Conservation (phyloP, 768 basidiomycete genomes). For the Macrolepiota albuminosa region DNA sequence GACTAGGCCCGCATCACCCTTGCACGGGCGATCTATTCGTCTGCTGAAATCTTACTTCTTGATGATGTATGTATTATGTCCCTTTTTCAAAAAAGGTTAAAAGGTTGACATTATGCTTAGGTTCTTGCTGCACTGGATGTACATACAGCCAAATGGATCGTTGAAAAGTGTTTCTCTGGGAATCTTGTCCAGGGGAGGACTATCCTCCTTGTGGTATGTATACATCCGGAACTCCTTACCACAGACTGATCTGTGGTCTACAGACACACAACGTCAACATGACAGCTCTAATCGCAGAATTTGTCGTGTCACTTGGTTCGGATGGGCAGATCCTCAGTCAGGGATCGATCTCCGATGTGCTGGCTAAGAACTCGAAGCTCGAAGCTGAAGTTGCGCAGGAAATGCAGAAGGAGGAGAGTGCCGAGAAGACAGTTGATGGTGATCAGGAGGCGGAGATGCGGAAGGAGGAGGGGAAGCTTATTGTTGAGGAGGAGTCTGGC, state of each 20-base stretch:
- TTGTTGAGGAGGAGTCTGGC: conserved; percentile 58
- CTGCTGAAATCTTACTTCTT: conserved; percentile 57
- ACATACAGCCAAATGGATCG: conserved; percentile 78
- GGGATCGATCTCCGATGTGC: conserved; percentile 43
- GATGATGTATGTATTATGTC: conserved; percentile 64
- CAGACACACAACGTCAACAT: conserved; percentile 50
- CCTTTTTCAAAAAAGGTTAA: conserved; percentile 19
- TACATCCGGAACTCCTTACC: background rate
- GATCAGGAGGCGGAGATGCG: conserved; percentile 13
- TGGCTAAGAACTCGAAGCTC: conserved; percentile 31
- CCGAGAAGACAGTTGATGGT: conserved; percentile 17
- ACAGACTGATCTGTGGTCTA: background rate
- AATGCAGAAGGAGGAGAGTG: conserved; percentile 21
- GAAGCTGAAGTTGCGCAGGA: conserved; percentile 26
- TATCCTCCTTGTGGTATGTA: conserved; percentile 68
- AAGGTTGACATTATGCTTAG: background rate
- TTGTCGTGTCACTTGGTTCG: conserved; percentile 47
- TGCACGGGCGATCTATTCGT: conserved; percentile 39
- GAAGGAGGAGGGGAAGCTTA: conserved; percentile 46
- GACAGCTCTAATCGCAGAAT: conserved; percentile 44
- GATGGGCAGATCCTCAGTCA: conserved; percentile 50
- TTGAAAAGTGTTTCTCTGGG: conserved; percentile 74
- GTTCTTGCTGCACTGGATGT: conserved; percentile 28
- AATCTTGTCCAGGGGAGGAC: conserved; percentile 73
- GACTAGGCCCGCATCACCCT: conserved; percentile 39